A percentile compares a stretch with the other conserved stretches of the same genome.
These are phyloP conservation scores for Hordeum vulgare DNA, from an alignment of 176 grass and related monocot genomes.

Conservation along the genomic window MorexV3_pseudomolecules_assembly NC_058522.1:475205777-475206276, in stretches of 20 bases:
- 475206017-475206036: neutral
- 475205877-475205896: slow-evolving; percentile 18
- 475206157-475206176: too few relatives aligned
- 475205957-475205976: neutral
- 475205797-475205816: neutral
- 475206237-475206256: too few relatives aligned
- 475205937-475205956: neutral
- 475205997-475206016: neutral
- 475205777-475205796: slow-evolving; percentile 13
- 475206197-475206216: too few relatives aligned
- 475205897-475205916: slow-evolving; percentile 39
- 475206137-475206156: too few relatives aligned
- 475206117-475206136: too few relatives aligned
- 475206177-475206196: too few relatives aligned
- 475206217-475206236: too few relatives aligned
- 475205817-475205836: neutral
- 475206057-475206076: neutral
- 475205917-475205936: neutral
- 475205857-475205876: neutral
- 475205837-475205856: neutral
- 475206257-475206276: too few relatives aligned
- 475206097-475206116: too few relatives aligned
- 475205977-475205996: neutral
- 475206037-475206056: neutral
- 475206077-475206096: too few relatives aligned